Base-by-base conservation (phyloP, 495 filamentous ascomycete species). In the Aspergillus incahuasiensis region DNA sequence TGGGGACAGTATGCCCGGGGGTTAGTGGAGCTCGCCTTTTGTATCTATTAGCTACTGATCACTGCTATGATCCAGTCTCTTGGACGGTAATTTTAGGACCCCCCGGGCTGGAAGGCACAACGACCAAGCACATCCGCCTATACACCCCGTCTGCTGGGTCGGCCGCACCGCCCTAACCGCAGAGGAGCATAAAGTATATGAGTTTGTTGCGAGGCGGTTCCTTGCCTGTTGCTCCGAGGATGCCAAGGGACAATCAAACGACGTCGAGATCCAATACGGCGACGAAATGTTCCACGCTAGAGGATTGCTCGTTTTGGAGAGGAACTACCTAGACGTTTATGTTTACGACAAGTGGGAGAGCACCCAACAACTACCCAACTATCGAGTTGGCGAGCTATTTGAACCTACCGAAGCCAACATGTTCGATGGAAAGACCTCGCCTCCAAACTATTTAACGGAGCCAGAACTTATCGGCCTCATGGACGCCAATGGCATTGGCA, bases 401-500 rank as follows among this genome's bases (percentile, higher is more conserved):
- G 84, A 89, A 61, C 95, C 94, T 8, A 90, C 86, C 1, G 92
- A 97, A 69, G 94, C 92, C 6, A 84, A 86, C 50, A 88, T 97
- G 60, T 86, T 80, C 13, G 91, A 96, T 55, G 92, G 94, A 15
- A 87, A 92, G 68, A 98, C 94, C 0, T 78, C 78, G 0, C 74
- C 92, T 8, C 94, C 95, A 0, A 83, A 80, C 12, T 96, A 95
- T 63, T 72, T 98, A 30, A 98, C 94, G 1, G 94, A 98, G 67
- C 91, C 94, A 2, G 94, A 97, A 66, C 77, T 98, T n/a, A 96
- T 98, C 69, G 89, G 86, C 5, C 79, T 98, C 20, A 98, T 98
- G 94, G 95, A 98, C 72, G 92, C 89, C 15, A 97, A 98, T 67
- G 94, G 94, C 11, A 98, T 98, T 62, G 94, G 94, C 15, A 98